Conservation (phyloP, 768 basidiomycete genomes). For the Boletus vinaceobasis region DNA sequence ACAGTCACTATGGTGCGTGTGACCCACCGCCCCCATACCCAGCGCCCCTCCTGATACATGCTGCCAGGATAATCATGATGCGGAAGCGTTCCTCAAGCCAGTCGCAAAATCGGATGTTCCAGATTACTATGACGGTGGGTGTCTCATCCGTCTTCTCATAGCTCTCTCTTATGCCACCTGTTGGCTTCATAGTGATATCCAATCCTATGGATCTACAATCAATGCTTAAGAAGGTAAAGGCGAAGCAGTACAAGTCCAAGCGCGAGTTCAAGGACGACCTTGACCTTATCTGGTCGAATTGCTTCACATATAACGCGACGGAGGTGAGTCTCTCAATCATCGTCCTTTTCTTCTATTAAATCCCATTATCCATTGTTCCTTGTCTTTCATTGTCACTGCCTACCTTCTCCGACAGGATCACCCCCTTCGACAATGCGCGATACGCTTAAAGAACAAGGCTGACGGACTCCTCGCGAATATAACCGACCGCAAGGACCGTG, state of each 20-base stretch:
- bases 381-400: not conserved
- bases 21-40: slow-evolving; percentile 15
- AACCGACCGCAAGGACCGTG: slow-evolving; percentile 81
- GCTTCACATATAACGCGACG: slow-evolving; percentile 85
- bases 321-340: slow-evolving; percentile 57
- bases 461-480: slow-evolving; percentile 85
- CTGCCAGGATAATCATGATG: slow-evolving; percentile 77
- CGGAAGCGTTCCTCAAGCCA: slow-evolving; percentile 90
- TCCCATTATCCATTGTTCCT: not conserved
- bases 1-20: slow-evolving; percentile 62
- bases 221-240: slow-evolving; percentile 91
- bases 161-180: slow-evolving; percentile 1
- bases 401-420: slow-evolving; percentile 56
- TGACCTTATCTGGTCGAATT: slow-evolving; percentile 96
- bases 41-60: slow-evolving; percentile 27
- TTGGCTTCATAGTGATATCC: slow-evolving; percentile 64
- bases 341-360: not conserved
- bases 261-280: slow-evolving; percentile 91
- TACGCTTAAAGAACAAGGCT: slow-evolving; percentile 78
- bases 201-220: slow-evolving; percentile 96
- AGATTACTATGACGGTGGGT: slow-evolving; percentile 88
- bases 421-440: slow-evolving; percentile 79
- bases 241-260: slow-evolving; percentile 90
- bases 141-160: not conserved
- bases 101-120: slow-evolving; percentile 87